These are phyloP conservation scores for Fusarium sacchari DNA, from an alignment of 2,329 filamentous ascomycete genomes.

Conservation along the genomic window DNA sequence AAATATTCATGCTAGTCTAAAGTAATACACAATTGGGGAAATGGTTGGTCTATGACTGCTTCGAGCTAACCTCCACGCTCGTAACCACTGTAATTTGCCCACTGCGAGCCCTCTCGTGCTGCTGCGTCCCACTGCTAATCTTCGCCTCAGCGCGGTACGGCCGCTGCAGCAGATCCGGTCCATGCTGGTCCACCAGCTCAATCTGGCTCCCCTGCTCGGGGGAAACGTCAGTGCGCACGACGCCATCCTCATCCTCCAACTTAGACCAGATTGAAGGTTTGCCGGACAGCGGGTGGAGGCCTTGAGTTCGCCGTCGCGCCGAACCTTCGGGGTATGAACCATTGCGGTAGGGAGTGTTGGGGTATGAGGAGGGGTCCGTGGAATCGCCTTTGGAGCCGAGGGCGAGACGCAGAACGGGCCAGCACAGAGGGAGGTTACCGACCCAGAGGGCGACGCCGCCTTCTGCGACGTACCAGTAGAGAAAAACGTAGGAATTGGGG, in stretches of 20 bases:
- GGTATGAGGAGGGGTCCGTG: conserved; percentile 40
- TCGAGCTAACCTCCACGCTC: conserved; percentile 42
- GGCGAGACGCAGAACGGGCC: conserved; percentile 63
- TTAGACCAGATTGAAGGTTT: conserved; percentile 46
- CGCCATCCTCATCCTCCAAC: conserved; percentile 42
- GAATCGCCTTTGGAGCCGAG: conserved; percentile 38
- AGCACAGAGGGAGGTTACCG: conserved; percentile 69
- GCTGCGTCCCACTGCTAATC: neutral
- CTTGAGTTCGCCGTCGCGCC: conserved; percentile 28
- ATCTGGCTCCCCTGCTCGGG: conserved; percentile 44
- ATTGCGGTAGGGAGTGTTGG: conserved; percentile 22
- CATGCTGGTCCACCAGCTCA: conserved; percentile 41
- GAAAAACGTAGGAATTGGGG: conserved; percentile 65
- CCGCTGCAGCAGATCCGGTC: conserved; percentile 26
- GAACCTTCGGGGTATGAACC: conserved; percentile 34
- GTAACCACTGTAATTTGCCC: conserved; percentile 45
- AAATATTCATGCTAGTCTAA: neutral
- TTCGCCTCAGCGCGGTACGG: conserved; percentile 12
- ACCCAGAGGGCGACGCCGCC: conserved; percentile 68
- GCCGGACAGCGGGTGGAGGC: conserved; percentile 21
- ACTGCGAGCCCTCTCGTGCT: neutral
- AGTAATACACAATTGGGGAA: neutral
- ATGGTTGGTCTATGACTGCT: neutral
- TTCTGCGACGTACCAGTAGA: conserved; percentile 70
- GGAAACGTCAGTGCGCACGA: conserved; percentile 1